Base-by-base conservation (phyloP, 345 rosid genomes). In the Eucalyptus erythrocorys region DNA sequence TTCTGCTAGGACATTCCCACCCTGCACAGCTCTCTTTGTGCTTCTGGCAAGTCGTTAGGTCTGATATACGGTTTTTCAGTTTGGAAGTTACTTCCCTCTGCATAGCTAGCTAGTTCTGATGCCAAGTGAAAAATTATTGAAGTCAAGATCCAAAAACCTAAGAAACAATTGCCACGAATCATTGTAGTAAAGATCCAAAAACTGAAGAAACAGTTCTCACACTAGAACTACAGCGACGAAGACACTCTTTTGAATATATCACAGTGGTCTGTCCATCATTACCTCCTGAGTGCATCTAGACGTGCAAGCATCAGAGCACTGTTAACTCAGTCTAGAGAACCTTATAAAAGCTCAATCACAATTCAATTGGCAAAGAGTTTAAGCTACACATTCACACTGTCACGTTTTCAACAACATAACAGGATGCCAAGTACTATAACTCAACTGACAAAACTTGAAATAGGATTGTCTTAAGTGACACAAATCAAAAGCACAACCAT, bases 401-500 rank as follows among this genome's bases (percentile, higher is more conserved):
- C 82, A 37, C 8, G 26, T 34, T 71, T 71, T 71, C 13, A 22
- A 34, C 81, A 34, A 71, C 81, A 68, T 34, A 19, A 71, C 26
- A 17, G 81, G 81, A 34, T 68, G 43, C n/a, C 4, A 3, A 17
- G 37, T n/a, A 64, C 43, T 9, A 19, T 71, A 37, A 71, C 8
- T 34, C 81, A 68, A 68, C 81, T 3, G 43, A 71, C 81, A 71
- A 37, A 34, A 71, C 81, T 37, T 1, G 26, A 71, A 34, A 71
- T 37, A 34, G 81, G 43, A 71, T 71, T 71, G 13, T 34, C 87
- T 91, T 87, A 97, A 43, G 99, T 96, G 80, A 95, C 95, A 27
- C 98, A 97, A 88, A 97, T 96, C 47, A 97, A 91, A 57, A 96
- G 94, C 30, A 96, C 97, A 86, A 96, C 99, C 98, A 97, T 96